Percentiles rank a stretch among this genome's conserved stretches.
Evolutionary conservation across 2,329 filamentous ascomycete species (phyloP).

Genomic region (Aspergillus sp.): DNA sequence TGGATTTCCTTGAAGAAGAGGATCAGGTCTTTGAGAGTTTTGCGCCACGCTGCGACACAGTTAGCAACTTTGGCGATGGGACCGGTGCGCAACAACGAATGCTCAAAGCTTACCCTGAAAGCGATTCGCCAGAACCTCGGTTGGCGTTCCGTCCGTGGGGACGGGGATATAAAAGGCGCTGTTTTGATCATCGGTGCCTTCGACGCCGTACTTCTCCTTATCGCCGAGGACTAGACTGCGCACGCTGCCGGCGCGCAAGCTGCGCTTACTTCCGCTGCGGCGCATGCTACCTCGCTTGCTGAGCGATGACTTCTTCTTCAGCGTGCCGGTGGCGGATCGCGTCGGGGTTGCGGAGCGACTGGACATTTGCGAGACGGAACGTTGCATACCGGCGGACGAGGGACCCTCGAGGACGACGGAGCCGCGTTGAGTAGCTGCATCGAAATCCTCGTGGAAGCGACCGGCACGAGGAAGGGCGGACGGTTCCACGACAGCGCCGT

Average conservation of each 20-base stretch:
- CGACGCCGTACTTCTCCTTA: conserved; percentile 46
- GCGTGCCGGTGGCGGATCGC: conserved; percentile 67
- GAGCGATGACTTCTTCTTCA: conserved; percentile 85
- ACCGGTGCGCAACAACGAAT: not conserved
- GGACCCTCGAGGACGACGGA: conserved; percentile 34
- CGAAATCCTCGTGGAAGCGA: conserved; percentile 42
- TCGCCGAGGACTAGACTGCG: conserved; percentile 74
- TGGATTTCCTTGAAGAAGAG: conserved; percentile 92
- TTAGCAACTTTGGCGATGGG: conserved; percentile 14
- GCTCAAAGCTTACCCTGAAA: conserved; percentile 71
- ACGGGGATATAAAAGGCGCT: conserved; percentile 90
- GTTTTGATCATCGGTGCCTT: conserved; percentile 63
- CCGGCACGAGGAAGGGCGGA: conserved; percentile 34
- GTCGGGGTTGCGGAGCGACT: conserved; percentile 42
- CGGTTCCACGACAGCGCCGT: conserved; percentile 32
- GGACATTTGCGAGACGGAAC: conserved; percentile 44
- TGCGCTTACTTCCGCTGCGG: conserved; percentile 76
- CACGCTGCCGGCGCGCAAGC: conserved; percentile 82
- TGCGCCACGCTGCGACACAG: conserved; percentile 73
- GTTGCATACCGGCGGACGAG: conserved; percentile 30
- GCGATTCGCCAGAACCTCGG: conserved; percentile 78
- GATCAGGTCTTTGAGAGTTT: conserved; percentile 91
- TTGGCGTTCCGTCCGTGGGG: conserved; percentile 82
- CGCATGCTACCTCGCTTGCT: conserved; percentile 72
- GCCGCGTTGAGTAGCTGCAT: conserved; percentile 34